Conservation (phyloP, 2,329 filamentous ascomycete genomes). For the Monilinia fructicola region DNA sequence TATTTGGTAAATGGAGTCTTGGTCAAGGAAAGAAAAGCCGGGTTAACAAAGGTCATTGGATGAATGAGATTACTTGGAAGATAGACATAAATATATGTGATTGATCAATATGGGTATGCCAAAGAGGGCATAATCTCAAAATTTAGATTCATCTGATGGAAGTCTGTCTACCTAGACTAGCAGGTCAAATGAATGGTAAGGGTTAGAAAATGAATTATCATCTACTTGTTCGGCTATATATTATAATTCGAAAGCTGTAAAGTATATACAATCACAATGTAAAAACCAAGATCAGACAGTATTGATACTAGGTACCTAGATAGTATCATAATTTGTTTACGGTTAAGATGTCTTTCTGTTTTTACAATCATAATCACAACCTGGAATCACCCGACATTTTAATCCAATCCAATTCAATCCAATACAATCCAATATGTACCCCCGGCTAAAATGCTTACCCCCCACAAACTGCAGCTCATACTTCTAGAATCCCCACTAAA, state of each 20-base stretch:
- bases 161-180: neutral
- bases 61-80: neutral
- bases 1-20: constrained; percentile 1
- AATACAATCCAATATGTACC: neutral
- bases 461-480: constrained; percentile 24
- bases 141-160: constrained; percentile 9
- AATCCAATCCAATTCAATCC: neutral
- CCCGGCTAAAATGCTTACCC: constrained; percentile 14
- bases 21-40: constrained; percentile 7
- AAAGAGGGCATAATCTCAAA: neutral
- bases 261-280: neutral
- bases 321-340: no score
- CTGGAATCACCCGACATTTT: no score
- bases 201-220: neutral
- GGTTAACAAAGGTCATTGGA: neutral
- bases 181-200: neutral
- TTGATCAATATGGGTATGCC: no score
- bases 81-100: constrained; percentile 7
- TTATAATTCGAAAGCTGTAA: neutral
- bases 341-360: no score
- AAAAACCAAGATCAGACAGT: neutral
- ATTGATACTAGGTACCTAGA: no score
- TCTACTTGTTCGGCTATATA: neutral
- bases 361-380: no score
- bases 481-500: constrained; percentile 21